phyloP scores from a whole-genome alignment of 2,329 filamentous ascomycete genomes.

The Exophiala sideris region DNA sequence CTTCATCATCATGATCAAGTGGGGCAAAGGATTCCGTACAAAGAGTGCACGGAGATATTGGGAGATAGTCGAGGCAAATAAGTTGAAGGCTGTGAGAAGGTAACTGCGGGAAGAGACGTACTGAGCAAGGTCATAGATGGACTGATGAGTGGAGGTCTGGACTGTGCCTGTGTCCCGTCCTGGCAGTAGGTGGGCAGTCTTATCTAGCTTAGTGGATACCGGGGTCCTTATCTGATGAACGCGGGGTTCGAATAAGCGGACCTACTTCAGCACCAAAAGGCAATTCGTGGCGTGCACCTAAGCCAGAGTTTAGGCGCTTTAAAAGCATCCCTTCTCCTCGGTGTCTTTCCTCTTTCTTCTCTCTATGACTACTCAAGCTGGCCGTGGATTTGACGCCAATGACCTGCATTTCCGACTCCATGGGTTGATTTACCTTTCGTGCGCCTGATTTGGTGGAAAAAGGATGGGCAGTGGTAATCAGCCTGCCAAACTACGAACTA shows the following conservation, averaged over 20 bases:
- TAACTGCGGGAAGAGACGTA: background rate
- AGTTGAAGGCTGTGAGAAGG: background rate
- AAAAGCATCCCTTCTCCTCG: too few species aligned
- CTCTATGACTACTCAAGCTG: too few species aligned
- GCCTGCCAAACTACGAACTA: conserved; percentile 11
- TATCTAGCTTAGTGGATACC: too few species aligned
- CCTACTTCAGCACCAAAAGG: too few species aligned
- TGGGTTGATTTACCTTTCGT: too few species aligned
- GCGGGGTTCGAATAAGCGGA: background rate
- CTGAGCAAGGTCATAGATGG: background rate
- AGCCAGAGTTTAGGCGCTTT: too few species aligned
- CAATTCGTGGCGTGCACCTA: too few species aligned
- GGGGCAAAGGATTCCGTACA: conserved; percentile 36
- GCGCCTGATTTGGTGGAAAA: background rate
- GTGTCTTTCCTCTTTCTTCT: too few species aligned
- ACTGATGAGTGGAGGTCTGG: background rate
- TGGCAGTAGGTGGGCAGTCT: too few species aligned
- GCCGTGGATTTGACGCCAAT: too few species aligned
- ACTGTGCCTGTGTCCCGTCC: too few species aligned
- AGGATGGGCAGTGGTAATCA: conserved; percentile 3
- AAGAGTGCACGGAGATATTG: conserved; percentile 37
- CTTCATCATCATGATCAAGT: conserved; percentile 41
- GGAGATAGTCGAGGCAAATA: conserved; percentile 30
- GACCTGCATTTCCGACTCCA: too few species aligned
- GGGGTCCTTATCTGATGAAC: background rate